These are phyloP conservation scores for Plasmodium gallinaceum DNA, from an alignment of 169 alveolate species.

Conservation along the genomic window DNA sequence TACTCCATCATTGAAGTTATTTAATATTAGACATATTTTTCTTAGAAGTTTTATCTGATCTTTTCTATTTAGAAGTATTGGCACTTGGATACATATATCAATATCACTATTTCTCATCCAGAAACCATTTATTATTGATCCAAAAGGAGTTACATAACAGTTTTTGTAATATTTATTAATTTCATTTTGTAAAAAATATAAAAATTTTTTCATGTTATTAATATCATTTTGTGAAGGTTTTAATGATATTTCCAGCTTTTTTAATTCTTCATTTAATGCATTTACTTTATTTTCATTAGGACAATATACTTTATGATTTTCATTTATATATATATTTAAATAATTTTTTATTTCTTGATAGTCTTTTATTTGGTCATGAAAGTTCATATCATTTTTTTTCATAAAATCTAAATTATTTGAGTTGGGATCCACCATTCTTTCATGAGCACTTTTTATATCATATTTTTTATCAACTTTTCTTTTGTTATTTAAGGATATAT, in stretches of 20 bases:
- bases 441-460: background rate
- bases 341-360: conserved; percentile 18
- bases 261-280: conserved; percentile 48
- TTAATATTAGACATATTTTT: conserved; percentile 80
- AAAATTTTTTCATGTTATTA: conserved; percentile 39
- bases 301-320: conserved; percentile 13
- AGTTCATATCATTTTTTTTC: background rate
- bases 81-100: conserved; percentile 86
- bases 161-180: conserved; percentile 67
- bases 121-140: conserved; percentile 86
- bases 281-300: conserved; percentile 1
- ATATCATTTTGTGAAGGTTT: conserved; percentile 70
- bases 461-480: background rate
- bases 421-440: background rate
- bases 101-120: conserved; percentile 87
- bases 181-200: conserved; percentile 64
- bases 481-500: background rate
- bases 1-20: conserved; percentile 80
- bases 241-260: conserved; percentile 31
- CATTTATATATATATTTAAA: conserved; percentile 15
- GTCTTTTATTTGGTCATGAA: background rate
- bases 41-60: conserved; percentile 82
- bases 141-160: conserved; percentile 79
- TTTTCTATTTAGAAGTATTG: conserved; percentile 80
- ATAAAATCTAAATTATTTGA: background rate